Base-by-base conservation (phyloP, 2,329 filamentous ascomycete species). In the Microdochium paspali region DNA sequence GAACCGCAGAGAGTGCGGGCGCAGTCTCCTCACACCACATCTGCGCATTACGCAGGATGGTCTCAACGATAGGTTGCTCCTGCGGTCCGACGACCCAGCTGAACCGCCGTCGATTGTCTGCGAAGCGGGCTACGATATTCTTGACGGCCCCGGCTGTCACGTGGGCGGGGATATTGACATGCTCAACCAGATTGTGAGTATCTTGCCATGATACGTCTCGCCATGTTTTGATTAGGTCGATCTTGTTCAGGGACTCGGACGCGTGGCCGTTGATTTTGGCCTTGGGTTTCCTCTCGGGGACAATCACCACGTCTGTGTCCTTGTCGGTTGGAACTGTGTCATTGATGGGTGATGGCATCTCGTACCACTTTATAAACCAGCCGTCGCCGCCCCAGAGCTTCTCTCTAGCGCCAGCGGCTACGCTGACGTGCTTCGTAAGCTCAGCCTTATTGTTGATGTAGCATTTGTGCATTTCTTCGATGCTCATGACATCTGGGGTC, bases 381-480 rank as follows among this genome's bases (percentile, higher is more conserved):
- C 47, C 46, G 26, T 50, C 47, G 24, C 46, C 47, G 30, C 53
- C 52, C 25, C 40, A 53, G 44, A 51, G 47, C 23, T 48, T 20
- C 40, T 48, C 46, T 21, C 32, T 15, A 4, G 52, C 53, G 15
- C 48, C 49, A 6, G 48, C 50, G 12, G 49, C 50, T 7, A 31
- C 31, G 47, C 48, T 53, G 48, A 55, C 44, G 40, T 55, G 52
- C 44, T 50, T 53, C 39, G 52, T 54, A 12, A 55, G 49, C 47
- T 54, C 53, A 9, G 45, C 47, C 44, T 55, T 53, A 46, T 54
- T 55, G 35, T 21, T 40, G 35, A 40, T 20, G 18, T 40, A 40
- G 35, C 18, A 15, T 20, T 21, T 40, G 35, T 40, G 35, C 35
- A 40, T 40, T n/a, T 40, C 35, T 20, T 40, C 35, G 35, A 40